Base-by-base conservation (phyloP, 2,329 filamentous ascomycete genomes). In the Exophiala oligosperma region DNA sequence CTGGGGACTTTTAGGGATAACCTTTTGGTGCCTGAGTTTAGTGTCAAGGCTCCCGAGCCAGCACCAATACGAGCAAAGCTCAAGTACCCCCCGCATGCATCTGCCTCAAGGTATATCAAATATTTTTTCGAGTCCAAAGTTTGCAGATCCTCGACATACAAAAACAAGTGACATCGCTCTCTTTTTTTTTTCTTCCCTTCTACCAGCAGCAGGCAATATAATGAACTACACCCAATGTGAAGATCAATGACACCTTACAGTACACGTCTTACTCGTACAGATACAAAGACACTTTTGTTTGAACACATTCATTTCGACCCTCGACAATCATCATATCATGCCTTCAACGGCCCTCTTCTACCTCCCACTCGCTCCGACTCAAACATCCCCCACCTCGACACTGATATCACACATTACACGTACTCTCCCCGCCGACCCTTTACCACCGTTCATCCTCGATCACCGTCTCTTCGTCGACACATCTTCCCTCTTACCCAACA, bases 391-490 rank as follows among this genome's bases (percentile, higher is more conserved):
- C 12, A 60, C 62, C 8, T 38, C 62, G 2, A 52, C 51, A 11
- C 51, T 68, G 24, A 54, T 68, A 26, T 54, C 61, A 2, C 63
- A 68, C 52, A 60, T 68, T 28, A 63, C 66, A 28, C 60, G 62
- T 12, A 54, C 62, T 11, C 62, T 59, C 40, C 61, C 60, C 11
- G 55, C 63, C 43, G 50, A 62, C 54, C 54, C 61, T n/a, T 61
- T 67, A 5, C 56, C 60, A 7, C 40, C 58, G 6, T 68, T 60
- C 52, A 47, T 58, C 47, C 61, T 68, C 32, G 61, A 63, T 21
- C 59, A 68, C 40, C 61, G 63, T 5, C 62, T 66, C 7, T 67
- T 67, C 49, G 57, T 62, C 48, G 62, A 66, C 46, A 68, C 66
- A 4, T 64, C 66, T 7, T 67, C 64, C 14, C 57, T 67, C 14